Percentiles rank a stretch among this genome's conserved stretches.
Conservation (phyloP, 2,329 filamentous ascomycete genomes). For the Sclerotinia minor region DNA sequence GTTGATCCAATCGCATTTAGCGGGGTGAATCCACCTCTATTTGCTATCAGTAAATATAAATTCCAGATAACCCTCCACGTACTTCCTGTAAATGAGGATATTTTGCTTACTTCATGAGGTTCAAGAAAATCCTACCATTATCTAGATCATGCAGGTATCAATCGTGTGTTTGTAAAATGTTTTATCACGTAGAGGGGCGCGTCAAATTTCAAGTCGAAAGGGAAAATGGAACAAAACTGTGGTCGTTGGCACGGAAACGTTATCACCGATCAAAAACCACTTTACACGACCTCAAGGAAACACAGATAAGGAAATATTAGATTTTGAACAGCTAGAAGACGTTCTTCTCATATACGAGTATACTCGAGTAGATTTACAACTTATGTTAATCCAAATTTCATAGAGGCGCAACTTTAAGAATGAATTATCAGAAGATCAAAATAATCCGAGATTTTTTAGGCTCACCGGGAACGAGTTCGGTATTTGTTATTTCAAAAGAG, state of each 20-base stretch:
- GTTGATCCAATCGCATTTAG: slow-evolving; percentile 26
- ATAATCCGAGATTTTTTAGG: not conserved
- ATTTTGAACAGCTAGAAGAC: not conserved
- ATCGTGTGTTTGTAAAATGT: not conserved
- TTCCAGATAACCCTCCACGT: not conserved
- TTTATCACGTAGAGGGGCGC: slow-evolving; percentile 2
- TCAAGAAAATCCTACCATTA: not conserved
- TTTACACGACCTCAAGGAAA: slow-evolving; percentile 12
- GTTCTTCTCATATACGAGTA: not conserved
- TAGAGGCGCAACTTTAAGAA: no score
- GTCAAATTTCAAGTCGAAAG: not conserved
- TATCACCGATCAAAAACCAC: slow-evolving; percentile 24
- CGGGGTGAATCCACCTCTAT: slow-evolving; percentile 25
- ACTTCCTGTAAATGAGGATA: not conserved
- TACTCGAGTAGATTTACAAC: not conserved
- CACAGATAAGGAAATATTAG: not conserved
- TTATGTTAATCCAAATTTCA: not conserved
- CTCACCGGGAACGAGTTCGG: not conserved
- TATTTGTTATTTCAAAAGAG: no score
- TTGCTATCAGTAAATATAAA: slow-evolving; percentile 18
- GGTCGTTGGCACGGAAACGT: slow-evolving; percentile 23
- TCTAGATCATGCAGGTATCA: not conserved
- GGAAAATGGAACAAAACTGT: slow-evolving; percentile 9
- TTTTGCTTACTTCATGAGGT: slow-evolving; percentile 24
- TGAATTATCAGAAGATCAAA: not conserved